Conservation (phyloP, 345 rosid species). For the Moricandia arvensis region DNA sequence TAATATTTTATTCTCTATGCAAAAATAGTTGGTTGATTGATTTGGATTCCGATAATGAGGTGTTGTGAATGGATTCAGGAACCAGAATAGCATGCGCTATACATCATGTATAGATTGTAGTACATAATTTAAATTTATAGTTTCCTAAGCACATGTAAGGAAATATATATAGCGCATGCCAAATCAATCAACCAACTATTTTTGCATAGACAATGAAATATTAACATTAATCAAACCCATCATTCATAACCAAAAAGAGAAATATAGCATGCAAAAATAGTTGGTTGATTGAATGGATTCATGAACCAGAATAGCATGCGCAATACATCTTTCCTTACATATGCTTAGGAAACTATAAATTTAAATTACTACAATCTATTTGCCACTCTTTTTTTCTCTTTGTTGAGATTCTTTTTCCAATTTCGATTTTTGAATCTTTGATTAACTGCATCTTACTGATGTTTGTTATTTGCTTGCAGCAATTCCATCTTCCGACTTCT, state of each 20-base stretch:
- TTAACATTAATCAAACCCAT: not conserved
- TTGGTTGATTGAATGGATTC: too few species aligned
- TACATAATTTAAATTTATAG: too few species aligned
- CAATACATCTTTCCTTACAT: conserved; percentile 85
- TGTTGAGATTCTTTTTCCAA: not conserved
- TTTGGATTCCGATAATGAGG: conserved; percentile 82
- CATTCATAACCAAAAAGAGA: not conserved
- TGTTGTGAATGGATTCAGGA: conserved; percentile 74
- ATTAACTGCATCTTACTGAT: not conserved
- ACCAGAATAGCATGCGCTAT: conserved; percentile 92
- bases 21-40: conserved; percentile 93
- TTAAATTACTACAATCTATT: not conserved
- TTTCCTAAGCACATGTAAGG: too few species aligned
- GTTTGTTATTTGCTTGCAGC: conserved; percentile 48
- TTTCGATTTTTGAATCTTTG: not conserved
- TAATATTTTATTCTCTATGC: conserved; percentile 41
- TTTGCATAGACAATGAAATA: conserved; percentile 50
- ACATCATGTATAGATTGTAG: too few species aligned
- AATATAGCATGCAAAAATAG: conserved; percentile 78
- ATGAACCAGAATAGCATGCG: conserved; percentile 92
- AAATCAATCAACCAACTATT: conserved; percentile 89
- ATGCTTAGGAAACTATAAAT: conserved; percentile 31
- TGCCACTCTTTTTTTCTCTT: not conserved
- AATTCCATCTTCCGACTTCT: conserved; percentile 91
- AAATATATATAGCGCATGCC: too few species aligned